Percentiles rank a stretch among this genome's conserved stretches.
phyloP scores from a whole-genome alignment of 345 rosid genomes.

The Eucalyptus dawsonii region DNA sequence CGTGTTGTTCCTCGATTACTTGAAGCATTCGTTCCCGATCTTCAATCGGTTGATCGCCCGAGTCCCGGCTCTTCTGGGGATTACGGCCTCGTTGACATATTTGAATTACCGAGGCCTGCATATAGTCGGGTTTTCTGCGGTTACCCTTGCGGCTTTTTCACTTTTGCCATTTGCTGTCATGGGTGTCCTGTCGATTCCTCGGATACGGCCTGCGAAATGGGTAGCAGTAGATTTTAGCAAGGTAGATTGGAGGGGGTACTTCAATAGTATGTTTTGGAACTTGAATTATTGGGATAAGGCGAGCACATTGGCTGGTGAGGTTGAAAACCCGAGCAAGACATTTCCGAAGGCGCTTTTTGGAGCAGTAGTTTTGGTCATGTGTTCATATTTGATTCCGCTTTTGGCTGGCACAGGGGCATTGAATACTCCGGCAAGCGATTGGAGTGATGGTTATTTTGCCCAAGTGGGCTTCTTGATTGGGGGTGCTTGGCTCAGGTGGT shows the following conservation, averaged over 20 bases:
- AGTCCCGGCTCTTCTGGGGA: slow-evolving; percentile 66
- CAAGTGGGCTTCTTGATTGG: slow-evolving; percentile 88
- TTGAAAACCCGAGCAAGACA: slow-evolving; percentile 66
- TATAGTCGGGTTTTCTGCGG: slow-evolving; percentile 76
- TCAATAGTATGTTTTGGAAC: slow-evolving; percentile 95
- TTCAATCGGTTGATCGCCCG: slow-evolving; percentile 46
- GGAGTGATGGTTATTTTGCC: slow-evolving; percentile 94
- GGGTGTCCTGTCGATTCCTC: slow-evolving; percentile 57
- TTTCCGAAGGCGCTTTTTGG: slow-evolving; percentile 83
- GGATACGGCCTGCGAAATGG: slow-evolving; percentile 59
- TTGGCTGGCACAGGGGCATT: slow-evolving; percentile 79
- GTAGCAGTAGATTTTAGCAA: slow-evolving; percentile 42
- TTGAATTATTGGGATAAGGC: slow-evolving; percentile 95
- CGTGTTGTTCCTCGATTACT: slow-evolving; percentile 76
- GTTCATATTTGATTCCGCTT: slow-evolving; percentile 68
- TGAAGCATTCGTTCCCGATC: slow-evolving; percentile 74
- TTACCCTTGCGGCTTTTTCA: slow-evolving; percentile 58
- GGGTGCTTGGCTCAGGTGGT: slow-evolving; percentile 78
- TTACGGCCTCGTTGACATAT: slow-evolving; percentile 64
- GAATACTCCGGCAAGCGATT: slow-evolving; percentile 31
- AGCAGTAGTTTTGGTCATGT: slow-evolving; percentile 67
- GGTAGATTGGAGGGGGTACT: slow-evolving; percentile 83
- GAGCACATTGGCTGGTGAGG: slow-evolving; percentile 92
- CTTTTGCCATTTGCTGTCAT: slow-evolving; percentile 70
- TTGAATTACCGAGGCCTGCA: slow-evolving; percentile 84